Conservation (phyloP, 75 land plant species). For the Sequoiadendron giganteum region DNA sequence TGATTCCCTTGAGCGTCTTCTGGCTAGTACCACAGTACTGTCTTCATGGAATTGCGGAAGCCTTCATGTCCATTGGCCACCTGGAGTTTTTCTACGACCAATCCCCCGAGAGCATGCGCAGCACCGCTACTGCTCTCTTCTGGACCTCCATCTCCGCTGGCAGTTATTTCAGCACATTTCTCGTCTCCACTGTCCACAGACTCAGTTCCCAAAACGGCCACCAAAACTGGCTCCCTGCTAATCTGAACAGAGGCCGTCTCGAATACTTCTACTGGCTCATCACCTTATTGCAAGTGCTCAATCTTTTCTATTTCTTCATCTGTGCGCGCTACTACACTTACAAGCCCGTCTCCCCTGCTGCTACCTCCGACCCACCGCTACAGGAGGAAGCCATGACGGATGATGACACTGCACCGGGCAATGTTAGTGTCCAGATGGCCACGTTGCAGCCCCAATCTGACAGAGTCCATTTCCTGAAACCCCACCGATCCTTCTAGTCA, state of each 20-base stretch:
- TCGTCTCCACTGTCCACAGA: conserved; percentile 53
- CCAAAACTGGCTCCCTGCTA: conserved; percentile 43
- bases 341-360: conserved; percentile 39
- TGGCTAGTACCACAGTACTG: conserved; percentile 78
- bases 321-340: conserved; percentile 71
- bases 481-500: not conserved
- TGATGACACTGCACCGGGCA: not conserved
- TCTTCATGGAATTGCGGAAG: conserved; percentile 79
- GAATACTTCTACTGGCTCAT: conserved; percentile 90
- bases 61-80: conserved; percentile 82
- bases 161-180: conserved; percentile 50
- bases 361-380: not conserved
- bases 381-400: not conserved
- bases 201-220: conserved; percentile 27
- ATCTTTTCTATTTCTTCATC: conserved; percentile 47
- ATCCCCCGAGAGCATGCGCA: conserved; percentile 88
- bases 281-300: conserved; percentile 53
- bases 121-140: conserved; percentile 73
- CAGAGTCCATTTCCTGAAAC: not conserved
- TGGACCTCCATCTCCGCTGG: conserved; percentile 59
- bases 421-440: not conserved
- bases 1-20: conserved; percentile 44
- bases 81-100: conserved; percentile 91
- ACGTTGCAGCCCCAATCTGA: not conserved
- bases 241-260: conserved; percentile 64